Evolutionary conservation across 208 protist species (phyloP), one percentile per base, ranked within the genome.

Genomic region (Angomonas deanei): DNA sequence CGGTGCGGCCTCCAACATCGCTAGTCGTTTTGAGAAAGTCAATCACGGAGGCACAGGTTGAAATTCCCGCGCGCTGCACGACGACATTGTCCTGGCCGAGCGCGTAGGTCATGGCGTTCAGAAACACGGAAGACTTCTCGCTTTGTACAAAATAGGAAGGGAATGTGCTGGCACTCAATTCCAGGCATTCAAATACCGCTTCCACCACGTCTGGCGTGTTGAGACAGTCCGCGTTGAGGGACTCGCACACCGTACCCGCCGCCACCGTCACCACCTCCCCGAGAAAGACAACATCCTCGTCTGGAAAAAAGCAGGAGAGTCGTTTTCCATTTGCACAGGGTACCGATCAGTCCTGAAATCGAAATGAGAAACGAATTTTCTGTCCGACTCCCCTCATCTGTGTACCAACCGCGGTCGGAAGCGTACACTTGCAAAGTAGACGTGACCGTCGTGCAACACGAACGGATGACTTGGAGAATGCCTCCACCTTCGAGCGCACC

Each of bases 111-210:
- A 88, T 80, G 26, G 82, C 80, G 2, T 74, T 73, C 30, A 90
- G 54, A 65, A 94, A 89, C 0, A 72, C 70, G 34, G 64, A 55
- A 17, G 79, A 80, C 27, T 68, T 47, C n/a, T 72, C 52, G 11
- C 64, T 82, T 31, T 64, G 68, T 38, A 85, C 80, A 52, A 92
- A 79, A 53, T 76, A 67, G 11, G 61, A 17, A 1, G 77, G 70
- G 58, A 94, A 91, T 19, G 80, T 74, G 26, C 91, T 80, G 0
- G 86, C 66, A 50, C 76, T 91, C 13, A 80, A 32, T 64, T 91
- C 84, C 52, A 92, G 61, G 24, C 78, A 76, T 21, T n/a, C 63
- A 66, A 92, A 91, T 10, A 78, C 55, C 17, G 58, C 66, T 27
- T 91, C 85, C 64, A 84, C 72, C 8, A 94, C 52, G 27, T 76